phyloP scores from a whole-genome alignment of 2,329 filamentous ascomycete species.

The Neofusicoccum ribis region DNA sequence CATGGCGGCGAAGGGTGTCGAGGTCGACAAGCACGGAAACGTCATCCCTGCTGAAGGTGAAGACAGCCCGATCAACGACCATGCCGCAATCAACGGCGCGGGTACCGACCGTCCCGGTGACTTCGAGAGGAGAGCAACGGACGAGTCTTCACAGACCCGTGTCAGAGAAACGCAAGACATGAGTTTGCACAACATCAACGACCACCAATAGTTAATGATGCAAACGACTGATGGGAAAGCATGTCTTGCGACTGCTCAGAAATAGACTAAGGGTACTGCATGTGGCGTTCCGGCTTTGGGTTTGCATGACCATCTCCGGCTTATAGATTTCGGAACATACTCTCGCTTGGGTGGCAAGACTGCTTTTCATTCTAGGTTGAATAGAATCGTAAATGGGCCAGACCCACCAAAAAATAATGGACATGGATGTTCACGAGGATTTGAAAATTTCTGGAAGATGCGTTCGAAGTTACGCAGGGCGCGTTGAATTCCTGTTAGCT shows the following conservation, averaged over 20 bases:
- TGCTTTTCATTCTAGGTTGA: neutral
- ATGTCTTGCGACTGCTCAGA: neutral
- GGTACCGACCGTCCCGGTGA: slow-evolving; percentile 22
- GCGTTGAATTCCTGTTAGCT: neutral
- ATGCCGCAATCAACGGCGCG: slow-evolving; percentile 24
- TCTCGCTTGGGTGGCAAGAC: slow-evolving; percentile 5
- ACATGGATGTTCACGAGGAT: neutral
- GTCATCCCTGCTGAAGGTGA: slow-evolving; percentile 52
- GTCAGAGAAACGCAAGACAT: slow-evolving; percentile 58
- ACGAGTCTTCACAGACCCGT: slow-evolving; percentile 40
- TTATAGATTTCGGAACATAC: neutral
- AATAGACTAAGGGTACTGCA: neutral
- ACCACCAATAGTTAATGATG: slow-evolving; percentile 27
- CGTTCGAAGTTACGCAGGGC: neutral
- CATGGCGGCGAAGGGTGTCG: slow-evolving; percentile 63
- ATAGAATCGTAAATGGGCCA: slow-evolving; percentile 7
- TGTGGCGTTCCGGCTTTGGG: neutral
- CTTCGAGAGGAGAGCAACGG: slow-evolving; percentile 30
- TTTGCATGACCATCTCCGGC: neutral
- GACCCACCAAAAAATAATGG: neutral
- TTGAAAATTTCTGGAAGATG: neutral
- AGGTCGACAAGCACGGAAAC: slow-evolving; percentile 57
- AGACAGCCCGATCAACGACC: slow-evolving; percentile 25
- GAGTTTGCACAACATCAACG: slow-evolving; percentile 58
- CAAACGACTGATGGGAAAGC: neutral